phyloP scores from a whole-genome alignment of 2,329 filamentous ascomycete genomes.

The Colletotrichum spaethianum region DNA sequence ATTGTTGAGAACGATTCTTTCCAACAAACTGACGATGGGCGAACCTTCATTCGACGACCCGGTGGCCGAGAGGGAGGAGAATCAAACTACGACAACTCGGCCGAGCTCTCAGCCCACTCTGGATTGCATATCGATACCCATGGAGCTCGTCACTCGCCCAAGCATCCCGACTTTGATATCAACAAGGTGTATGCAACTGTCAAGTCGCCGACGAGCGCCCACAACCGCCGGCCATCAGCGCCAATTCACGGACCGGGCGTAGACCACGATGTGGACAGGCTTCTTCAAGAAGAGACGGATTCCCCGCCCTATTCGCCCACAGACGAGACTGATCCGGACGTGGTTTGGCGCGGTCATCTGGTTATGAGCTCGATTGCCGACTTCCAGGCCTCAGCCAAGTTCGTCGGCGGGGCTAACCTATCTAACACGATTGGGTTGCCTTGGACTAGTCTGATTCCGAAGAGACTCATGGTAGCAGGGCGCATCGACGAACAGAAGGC shows the following conservation, averaged over 20 bases:
- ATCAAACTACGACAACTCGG: constrained; percentile 27
- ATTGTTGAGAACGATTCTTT: constrained; percentile 82
- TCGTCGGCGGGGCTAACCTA: constrained; percentile 88
- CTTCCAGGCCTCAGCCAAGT: constrained; percentile 83
- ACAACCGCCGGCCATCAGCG: constrained; percentile 64
- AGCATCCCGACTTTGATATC: constrained; percentile 80
- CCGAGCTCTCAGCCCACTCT: constrained; percentile 50
- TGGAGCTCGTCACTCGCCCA: constrained; percentile 66
- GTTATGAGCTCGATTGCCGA: constrained; percentile 84
- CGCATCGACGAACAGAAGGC: constrained; percentile 87
- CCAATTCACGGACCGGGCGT: constrained; percentile 72
- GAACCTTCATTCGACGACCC: constrained; percentile 53
- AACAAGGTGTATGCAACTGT: constrained; percentile 89
- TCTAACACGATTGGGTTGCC: constrained; percentile 64
- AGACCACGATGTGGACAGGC: constrained; percentile 90
- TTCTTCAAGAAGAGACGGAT: constrained; percentile 84
- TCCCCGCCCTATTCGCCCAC: constrained; percentile 88
- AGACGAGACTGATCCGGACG: constrained; percentile 79
- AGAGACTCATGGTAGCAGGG: constrained; percentile 78
- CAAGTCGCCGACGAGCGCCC: constrained; percentile 75
- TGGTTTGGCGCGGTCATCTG: constrained; percentile 84
- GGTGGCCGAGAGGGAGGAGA: constrained; percentile 48
- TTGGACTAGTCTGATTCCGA: constrained; percentile 84
- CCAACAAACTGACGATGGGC: constrained; percentile 51
- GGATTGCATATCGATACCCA: constrained; percentile 58